Percentiles rank a stretch among this genome's conserved stretches.
Conservation (phyloP, 2,329 filamentous ascomycete genomes). For the Aspergillus sp. region DNA sequence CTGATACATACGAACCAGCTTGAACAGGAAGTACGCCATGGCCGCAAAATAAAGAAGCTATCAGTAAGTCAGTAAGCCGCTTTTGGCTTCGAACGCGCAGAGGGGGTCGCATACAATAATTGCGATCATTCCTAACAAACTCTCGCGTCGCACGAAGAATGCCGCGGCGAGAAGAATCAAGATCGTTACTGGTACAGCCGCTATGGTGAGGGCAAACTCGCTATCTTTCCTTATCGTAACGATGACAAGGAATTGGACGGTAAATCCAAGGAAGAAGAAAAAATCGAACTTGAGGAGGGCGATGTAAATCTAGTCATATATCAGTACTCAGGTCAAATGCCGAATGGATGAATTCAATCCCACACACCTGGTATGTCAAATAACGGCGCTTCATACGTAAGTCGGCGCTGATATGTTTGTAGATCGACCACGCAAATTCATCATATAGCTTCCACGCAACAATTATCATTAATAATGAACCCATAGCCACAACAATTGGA, state of each 20-base stretch:
- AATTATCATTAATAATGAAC: conserved; percentile 70
- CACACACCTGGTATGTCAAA: conserved; percentile 84
- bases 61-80: conserved; percentile 14
- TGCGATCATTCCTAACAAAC: conserved; percentile 70
- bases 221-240: conserved; percentile 68
- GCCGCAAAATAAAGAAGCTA: conserved; percentile 80
- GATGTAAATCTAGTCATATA: conserved; percentile 77
- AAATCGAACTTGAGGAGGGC: conserved; percentile 98
- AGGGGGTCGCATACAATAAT: conserved; percentile 61
- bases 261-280: conserved; percentile 99
- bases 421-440: conserved; percentile 98
- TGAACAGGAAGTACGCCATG: conserved; percentile 95
- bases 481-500: conserved; percentile 76
- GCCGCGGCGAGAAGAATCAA: conserved; percentile 81
- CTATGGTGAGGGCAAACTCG: conserved; percentile 84
- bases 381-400: conserved; percentile 95
- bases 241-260: conserved; percentile 94
- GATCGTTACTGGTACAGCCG: conserved; percentile 88
- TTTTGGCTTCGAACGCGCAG: not conserved
- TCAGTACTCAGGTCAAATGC: not conserved
- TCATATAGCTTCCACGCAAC: conserved; percentile 95
- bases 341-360: not conserved
- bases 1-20: conserved; percentile 93
- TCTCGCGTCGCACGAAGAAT: conserved; percentile 82
- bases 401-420: conserved; percentile 98